A percentile compares a stretch with the other conserved stretches of the same genome.
Conservation (phyloP, 2,329 filamentous ascomycete genomes). For the Macrophomina phaseolina region DNA sequence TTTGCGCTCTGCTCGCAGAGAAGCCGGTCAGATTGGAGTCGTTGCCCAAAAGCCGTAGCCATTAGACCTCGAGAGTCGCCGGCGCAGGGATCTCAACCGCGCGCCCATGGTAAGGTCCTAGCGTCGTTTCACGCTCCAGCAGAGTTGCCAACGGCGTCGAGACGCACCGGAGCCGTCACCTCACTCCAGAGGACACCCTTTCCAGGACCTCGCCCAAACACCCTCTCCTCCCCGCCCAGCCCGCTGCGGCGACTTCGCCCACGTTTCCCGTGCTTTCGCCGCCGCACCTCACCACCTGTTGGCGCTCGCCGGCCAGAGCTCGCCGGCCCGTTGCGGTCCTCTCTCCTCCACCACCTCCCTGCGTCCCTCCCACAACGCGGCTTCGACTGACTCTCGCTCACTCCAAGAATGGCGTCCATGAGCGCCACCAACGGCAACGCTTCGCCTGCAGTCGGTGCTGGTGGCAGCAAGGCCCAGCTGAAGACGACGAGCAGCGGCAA, state of each 20-base stretch:
- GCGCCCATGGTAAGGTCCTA: background rate
- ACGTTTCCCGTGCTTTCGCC: constrained; percentile 15
- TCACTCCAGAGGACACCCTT: constrained; percentile 21
- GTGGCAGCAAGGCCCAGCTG: constrained; percentile 51
- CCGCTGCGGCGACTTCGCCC: constrained; percentile 16
- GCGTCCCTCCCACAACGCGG: constrained; percentile 31
- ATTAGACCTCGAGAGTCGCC: background rate
- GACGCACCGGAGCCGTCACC: constrained; percentile 19
- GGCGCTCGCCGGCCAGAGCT: constrained; percentile 27
- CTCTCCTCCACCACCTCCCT: constrained; percentile 23
- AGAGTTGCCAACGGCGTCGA: constrained; percentile 21
- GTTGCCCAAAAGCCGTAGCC: too few species aligned
- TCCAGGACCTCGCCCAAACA: constrained; percentile 15
- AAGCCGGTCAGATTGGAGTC: too few species aligned
- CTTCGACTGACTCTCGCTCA: constrained; percentile 21
- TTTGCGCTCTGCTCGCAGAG: background rate
- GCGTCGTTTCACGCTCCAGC: constrained; percentile 26
- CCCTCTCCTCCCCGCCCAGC: constrained; percentile 15
- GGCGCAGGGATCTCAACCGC: constrained; percentile 20
- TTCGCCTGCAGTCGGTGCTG: constrained; percentile 45
- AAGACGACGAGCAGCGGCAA: constrained; percentile 58
- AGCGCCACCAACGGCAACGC: constrained; percentile 35
- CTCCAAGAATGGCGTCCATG: constrained; percentile 24
- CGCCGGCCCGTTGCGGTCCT: constrained; percentile 26
- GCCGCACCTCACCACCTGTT: constrained; percentile 22